Evolutionary conservation across 1,139 yeast species (phyloP).

Genomic region (Wickerhamomyces sp.): DNA sequence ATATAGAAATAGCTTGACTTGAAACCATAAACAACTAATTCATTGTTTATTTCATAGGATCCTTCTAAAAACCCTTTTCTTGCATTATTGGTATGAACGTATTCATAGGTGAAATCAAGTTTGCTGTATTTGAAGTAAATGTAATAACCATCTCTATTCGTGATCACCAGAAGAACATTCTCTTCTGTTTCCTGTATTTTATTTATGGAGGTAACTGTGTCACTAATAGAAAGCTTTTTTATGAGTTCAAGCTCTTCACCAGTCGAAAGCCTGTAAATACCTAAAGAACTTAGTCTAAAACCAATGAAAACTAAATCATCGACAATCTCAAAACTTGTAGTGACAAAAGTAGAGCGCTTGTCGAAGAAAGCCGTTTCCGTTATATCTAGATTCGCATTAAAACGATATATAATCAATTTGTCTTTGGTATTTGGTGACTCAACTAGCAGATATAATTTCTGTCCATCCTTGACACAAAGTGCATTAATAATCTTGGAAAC

Average conservation of each 20-base stretch:
- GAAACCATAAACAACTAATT: slow-evolving; percentile 73
- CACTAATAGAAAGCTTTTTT: slow-evolving; percentile 63
- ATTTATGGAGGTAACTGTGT: slow-evolving; percentile 60
- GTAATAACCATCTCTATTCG: slow-evolving; percentile 66
- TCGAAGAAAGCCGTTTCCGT: slow-evolving; percentile 20
- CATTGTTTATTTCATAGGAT: slow-evolving; percentile 42
- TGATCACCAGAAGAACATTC: slow-evolving; percentile 33
- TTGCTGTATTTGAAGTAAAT: slow-evolving; percentile 24
- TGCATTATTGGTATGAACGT: slow-evolving; percentile 57
- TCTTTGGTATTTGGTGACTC: slow-evolving; percentile 70
- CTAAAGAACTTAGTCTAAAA: slow-evolving; percentile 65
- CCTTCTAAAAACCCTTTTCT: slow-evolving; percentile 83
- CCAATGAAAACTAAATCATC: slow-evolving; percentile 51
- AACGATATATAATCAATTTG: slow-evolving; percentile 44
- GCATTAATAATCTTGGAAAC: slow-evolving; percentile 54
- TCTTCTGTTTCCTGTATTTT: slow-evolving; percentile 27
- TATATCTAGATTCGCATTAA: slow-evolving; percentile 27
- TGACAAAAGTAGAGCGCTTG: slow-evolving; percentile 49
- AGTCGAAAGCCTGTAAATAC: slow-evolving; percentile 43
- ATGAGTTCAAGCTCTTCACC: slow-evolving; percentile 25
- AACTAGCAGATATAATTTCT: slow-evolving; percentile 36
- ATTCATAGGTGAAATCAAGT: slow-evolving; percentile 13
- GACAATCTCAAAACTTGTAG: slow-evolving; percentile 52
- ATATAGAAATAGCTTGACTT: slow-evolving; percentile 72
- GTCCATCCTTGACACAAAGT: slow-evolving; percentile 30